These are phyloP conservation scores for Teunomyces aglyptinius DNA, from an alignment of 805 yeast genomes.

Conservation along the genomic window DNA sequence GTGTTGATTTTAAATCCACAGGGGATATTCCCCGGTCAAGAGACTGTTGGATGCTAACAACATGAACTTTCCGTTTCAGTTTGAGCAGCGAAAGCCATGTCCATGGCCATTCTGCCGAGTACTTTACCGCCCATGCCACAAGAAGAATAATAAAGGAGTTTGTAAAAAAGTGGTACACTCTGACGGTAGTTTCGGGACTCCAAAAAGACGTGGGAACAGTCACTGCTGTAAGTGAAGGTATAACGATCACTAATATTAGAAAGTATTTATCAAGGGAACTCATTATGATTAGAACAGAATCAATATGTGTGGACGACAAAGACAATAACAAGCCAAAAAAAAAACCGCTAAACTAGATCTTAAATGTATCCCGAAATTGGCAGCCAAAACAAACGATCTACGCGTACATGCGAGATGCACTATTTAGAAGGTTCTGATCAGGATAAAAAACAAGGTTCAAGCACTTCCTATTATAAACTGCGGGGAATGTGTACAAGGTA, in stretches of 20 bases:
- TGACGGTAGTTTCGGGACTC: slow-evolving; percentile 10
- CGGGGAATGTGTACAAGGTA: too few species aligned
- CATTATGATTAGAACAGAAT: background rate
- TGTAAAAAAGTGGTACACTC: slow-evolving; percentile 26
- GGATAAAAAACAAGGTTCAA: background rate
- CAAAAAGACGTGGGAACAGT: slow-evolving; percentile 17
- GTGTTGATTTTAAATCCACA: background rate
- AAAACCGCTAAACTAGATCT: background rate
- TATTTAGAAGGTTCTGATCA: background rate
- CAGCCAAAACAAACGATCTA: slow-evolving; percentile 3
- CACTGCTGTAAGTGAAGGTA: slow-evolving; percentile 28
- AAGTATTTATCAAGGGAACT: background rate
- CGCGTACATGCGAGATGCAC: background rate
- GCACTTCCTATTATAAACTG: background rate
- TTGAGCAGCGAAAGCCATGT: slow-evolving; percentile 32
- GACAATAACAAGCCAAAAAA: slow-evolving; percentile 2
- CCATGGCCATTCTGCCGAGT: slow-evolving; percentile 43
- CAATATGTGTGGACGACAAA: background rate
- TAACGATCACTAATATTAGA: slow-evolving; percentile 7
- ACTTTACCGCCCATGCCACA: slow-evolving; percentile 34
- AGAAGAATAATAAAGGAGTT: slow-evolving; percentile 30
- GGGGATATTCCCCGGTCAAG: background rate
- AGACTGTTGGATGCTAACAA: slow-evolving; percentile 15
- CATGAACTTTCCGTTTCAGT: slow-evolving; percentile 13
- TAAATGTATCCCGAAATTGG: background rate